Conservation (phyloP, 1,139 yeast genomes). For the Kurtzmaniella quercitrusa region DNA sequence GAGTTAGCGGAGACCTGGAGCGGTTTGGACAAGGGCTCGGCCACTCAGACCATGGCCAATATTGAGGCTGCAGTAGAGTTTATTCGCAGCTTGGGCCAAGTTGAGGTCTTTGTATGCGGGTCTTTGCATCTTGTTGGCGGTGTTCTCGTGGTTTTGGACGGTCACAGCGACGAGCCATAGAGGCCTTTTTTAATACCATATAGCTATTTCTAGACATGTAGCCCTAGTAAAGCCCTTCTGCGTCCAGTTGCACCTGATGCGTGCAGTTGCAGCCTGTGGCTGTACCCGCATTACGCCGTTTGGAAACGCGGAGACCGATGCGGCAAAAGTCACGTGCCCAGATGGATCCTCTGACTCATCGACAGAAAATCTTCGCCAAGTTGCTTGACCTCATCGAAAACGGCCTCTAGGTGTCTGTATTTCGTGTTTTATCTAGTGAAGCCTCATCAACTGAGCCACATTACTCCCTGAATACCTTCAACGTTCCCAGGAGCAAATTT, state of each 20-base stretch:
- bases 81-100: conserved; percentile 40
- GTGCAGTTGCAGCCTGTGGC: not conserved
- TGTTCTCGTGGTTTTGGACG: conserved; percentile 75
- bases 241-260: no score
- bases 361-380: not conserved
- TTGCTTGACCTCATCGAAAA: not conserved
- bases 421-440: not conserved
- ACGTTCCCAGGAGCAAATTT: not conserved
- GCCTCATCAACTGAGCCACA: not conserved
- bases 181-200: not conserved
- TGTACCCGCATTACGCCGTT: not conserved
- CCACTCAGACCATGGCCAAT: conserved; percentile 59
- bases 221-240: no score
- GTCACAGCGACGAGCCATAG: conserved; percentile 22
- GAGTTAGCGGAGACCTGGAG: conserved; percentile 69
- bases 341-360: not conserved
- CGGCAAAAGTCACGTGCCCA: not conserved
- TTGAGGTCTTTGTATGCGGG: conserved; percentile 89
- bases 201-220: not conserved
- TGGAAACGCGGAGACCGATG: not conserved
- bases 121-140: conserved; percentile 95
- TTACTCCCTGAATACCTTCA: not conserved
- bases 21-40: conserved; percentile 38
- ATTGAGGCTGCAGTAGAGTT: conserved; percentile 71
- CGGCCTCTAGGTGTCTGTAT: not conserved